Percentiles rank a stretch among this genome's conserved stretches.
phyloP scores from a whole-genome alignment of 2,329 filamentous ascomycete genomes.

The Xylariaceae sp. region DNA sequence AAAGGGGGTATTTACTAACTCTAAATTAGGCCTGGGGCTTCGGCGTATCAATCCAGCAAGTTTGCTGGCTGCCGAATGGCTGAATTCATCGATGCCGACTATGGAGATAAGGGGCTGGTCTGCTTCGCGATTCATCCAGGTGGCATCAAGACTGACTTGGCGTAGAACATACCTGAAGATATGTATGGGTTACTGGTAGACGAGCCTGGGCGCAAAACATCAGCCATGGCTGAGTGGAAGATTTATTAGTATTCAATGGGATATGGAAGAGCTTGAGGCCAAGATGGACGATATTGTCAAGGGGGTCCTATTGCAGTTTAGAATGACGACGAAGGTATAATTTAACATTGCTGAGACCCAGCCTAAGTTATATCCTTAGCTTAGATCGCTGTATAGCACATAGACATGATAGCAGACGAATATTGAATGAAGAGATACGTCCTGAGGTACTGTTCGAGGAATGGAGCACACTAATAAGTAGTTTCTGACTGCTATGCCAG shows the following conservation, averaged over 20 bases:
- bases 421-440: too few species aligned
- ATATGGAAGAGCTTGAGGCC: conserved; percentile 37
- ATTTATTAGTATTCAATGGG: conserved; percentile 35
- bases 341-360: too few species aligned
- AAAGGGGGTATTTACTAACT: too few species aligned
- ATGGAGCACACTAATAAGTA: too few species aligned
- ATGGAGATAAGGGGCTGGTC: conserved; percentile 45
- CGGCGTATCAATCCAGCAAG: conserved; percentile 51
- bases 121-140: conserved; percentile 50
- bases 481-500: too few species aligned
- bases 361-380: too few species aligned
- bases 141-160: conserved; percentile 47
- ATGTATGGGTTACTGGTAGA: conserved; percentile 33
- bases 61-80: conserved; percentile 47
- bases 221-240: conserved; percentile 33
- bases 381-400: too few species aligned
- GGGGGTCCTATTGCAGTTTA: conserved; percentile 36
- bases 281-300: conserved; percentile 37
- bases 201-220: conserved; percentile 22
- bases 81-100: conserved; percentile 48
- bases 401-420: too few species aligned
- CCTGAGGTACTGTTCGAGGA: too few species aligned
- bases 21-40: conserved; percentile 37
- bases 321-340: conserved; percentile 15
- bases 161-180: conserved; percentile 38